Conservation (phyloP, 164 flowering plant species). For the Paratinospora sagittata region DNA sequence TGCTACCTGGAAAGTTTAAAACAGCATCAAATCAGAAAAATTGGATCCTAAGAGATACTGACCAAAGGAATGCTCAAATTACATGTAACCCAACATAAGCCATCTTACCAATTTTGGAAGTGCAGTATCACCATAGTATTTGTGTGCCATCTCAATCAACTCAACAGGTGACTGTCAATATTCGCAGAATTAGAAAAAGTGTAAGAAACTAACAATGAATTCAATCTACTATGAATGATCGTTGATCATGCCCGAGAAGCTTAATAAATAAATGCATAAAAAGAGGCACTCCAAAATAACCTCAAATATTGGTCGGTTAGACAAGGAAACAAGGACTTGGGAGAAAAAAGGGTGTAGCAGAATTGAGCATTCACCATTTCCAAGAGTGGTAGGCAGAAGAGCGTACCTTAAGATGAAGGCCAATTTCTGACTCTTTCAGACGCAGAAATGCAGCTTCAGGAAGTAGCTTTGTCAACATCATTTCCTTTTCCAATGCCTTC, state of each 20-base stretch:
- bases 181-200: conserved; percentile 12
- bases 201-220: background rate
- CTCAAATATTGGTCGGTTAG: background rate
- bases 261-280: background rate
- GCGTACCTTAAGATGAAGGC: conserved; percentile 82
- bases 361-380: background rate
- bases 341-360: background rate
- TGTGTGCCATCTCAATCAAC: conserved; percentile 90
- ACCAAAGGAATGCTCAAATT: background rate
- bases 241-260: background rate
- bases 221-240: background rate
- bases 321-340: background rate
- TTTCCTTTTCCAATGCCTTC: conserved; percentile 57
- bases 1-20: conserved; percentile 53
- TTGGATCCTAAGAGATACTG: background rate
- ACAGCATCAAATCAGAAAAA: conserved; percentile 13
- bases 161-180: conserved; percentile 68
- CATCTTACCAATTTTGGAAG: conserved; percentile 81
- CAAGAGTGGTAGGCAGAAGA: background rate
- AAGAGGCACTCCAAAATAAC: background rate
- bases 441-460: conserved; percentile 68
- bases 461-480: conserved; percentile 48
- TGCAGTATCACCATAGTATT: conserved; percentile 75
- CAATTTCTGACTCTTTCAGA: conserved; percentile 85
- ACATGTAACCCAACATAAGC: background rate